These are phyloP conservation scores for Micractinium conductrix DNA, from an alignment of 139 green algal genomes.

Conservation along the genomic window DNA sequence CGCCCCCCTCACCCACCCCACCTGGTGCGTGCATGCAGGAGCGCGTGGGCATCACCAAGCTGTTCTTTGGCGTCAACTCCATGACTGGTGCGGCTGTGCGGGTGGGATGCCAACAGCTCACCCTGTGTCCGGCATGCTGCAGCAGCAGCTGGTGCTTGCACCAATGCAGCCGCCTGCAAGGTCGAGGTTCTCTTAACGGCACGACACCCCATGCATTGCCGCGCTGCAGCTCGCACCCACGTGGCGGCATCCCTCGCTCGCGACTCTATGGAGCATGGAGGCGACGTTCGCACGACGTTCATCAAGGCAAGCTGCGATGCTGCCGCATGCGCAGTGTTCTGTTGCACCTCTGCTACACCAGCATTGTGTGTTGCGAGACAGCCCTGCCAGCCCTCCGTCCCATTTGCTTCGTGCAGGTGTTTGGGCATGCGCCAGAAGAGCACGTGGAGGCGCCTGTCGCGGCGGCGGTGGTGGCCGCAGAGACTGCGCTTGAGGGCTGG, in stretches of 20 bases:
- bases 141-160: too few species aligned
- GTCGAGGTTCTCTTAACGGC: not conserved
- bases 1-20: too few species aligned
- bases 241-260: not conserved
- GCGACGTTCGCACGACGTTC: slow-evolving; percentile 3
- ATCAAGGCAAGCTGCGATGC: not conserved
- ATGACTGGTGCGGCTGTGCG: not conserved
- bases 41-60: not conserved
- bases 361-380: too few species aligned
- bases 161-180: too few species aligned
- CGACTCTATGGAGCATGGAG: slow-evolving; percentile 1
- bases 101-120: too few species aligned
- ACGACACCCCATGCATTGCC: not conserved
- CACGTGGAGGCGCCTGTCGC: not conserved
- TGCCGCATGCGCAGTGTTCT: not conserved
- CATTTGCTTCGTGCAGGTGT: not conserved
- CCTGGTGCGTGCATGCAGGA: too few species aligned
- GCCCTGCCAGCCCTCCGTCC: too few species aligned
- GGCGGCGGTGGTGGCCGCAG: not conserved
- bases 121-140: not conserved
- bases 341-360: too few species aligned
- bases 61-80: not conserved
- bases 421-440: not conserved
- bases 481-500: not conserved
- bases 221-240: not conserved